phyloP scores from a whole-genome alignment of 208 protist species.

The Porcisia hertigi region DNA sequence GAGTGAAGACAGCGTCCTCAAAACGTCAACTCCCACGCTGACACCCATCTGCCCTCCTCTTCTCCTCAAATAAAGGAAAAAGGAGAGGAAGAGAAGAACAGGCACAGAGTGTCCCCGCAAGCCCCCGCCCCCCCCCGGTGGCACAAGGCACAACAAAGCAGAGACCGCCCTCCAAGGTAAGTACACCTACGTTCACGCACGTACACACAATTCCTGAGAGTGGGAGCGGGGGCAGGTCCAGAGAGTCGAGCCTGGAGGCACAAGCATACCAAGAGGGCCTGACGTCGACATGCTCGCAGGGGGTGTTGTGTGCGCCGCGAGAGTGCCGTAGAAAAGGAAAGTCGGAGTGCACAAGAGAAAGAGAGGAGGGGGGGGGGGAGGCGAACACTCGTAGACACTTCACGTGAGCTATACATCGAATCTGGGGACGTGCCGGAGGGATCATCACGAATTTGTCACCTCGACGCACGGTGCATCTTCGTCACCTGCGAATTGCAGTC shows the following conservation, averaged over 20 bases:
- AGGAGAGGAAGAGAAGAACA: not conserved
- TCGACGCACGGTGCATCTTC: slow-evolving; percentile 15
- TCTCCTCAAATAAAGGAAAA: not conserved
- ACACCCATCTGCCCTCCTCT: not conserved
- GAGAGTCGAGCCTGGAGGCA: no score
- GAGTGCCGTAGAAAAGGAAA: not conserved
- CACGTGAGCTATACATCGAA: slow-evolving; percentile 3
- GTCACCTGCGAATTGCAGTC: slow-evolving; percentile 18
- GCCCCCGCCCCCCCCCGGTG: not conserved
- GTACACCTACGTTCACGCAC: no score
- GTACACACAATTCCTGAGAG: no score
- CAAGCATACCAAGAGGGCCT: not conserved
- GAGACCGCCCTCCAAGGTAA: no score
- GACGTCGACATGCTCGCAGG: not conserved
- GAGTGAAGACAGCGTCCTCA: not conserved
- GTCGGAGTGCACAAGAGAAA: not conserved
- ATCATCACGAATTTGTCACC: slow-evolving; percentile 17
- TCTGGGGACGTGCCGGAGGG: not conserved
- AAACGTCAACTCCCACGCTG: not conserved
- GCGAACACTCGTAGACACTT: not conserved
- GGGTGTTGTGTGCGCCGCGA: not conserved
- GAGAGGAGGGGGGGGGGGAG: not conserved
- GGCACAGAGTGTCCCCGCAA: not conserved
- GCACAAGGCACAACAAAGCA: not conserved
- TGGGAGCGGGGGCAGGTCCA: no score